Percentiles rank a stretch among this genome's conserved stretches.
These are phyloP conservation scores for Hippophae gyantsensis DNA, from an alignment of 306 rosid genomes.

Conservation along the genomic window DNA sequence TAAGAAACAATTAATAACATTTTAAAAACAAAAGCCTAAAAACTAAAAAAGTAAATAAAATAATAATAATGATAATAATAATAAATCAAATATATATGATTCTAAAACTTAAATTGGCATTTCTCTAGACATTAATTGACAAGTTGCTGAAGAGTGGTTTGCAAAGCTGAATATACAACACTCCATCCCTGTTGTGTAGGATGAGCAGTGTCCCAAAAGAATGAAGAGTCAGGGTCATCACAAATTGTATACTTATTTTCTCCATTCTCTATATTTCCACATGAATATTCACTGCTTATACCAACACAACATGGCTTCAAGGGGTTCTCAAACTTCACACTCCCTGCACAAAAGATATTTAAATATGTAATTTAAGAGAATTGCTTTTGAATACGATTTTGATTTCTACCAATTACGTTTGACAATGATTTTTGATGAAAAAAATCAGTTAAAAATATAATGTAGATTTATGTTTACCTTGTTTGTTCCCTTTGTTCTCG, in stretches of 20 bases:
- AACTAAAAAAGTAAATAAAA: too few relatives aligned
- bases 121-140: neutral
- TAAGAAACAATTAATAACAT: too few relatives aligned
- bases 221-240: slow-evolving; percentile 44
- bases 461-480: slow-evolving; percentile 13
- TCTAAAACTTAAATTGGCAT: too few relatives aligned
- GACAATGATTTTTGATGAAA: too few relatives aligned
- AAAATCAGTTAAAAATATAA: neutral
- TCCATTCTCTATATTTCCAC: slow-evolving; percentile 53
- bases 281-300: slow-evolving; percentile 28
- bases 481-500: slow-evolving; percentile 24
- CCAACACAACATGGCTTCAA: slow-evolving; percentile 75
- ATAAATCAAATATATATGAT: too few relatives aligned
- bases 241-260: slow-evolving; percentile 57
- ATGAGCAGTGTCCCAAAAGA: slow-evolving; percentile 83
- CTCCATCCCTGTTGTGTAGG: slow-evolving; percentile 82
- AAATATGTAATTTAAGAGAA: neutral
- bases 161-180: slow-evolving; percentile 46
- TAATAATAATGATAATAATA: too few relatives aligned
- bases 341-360: slow-evolving; percentile 10
- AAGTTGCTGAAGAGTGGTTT: slow-evolving; percentile 24
- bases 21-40: too few relatives aligned
- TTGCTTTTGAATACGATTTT: too few relatives aligned
- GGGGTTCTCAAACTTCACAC: slow-evolving; percentile 34
- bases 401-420: too few relatives aligned